Evolutionary conservation across 257 asterid species (phyloP).

Genomic region (Penstemon davidsonii): DNA sequence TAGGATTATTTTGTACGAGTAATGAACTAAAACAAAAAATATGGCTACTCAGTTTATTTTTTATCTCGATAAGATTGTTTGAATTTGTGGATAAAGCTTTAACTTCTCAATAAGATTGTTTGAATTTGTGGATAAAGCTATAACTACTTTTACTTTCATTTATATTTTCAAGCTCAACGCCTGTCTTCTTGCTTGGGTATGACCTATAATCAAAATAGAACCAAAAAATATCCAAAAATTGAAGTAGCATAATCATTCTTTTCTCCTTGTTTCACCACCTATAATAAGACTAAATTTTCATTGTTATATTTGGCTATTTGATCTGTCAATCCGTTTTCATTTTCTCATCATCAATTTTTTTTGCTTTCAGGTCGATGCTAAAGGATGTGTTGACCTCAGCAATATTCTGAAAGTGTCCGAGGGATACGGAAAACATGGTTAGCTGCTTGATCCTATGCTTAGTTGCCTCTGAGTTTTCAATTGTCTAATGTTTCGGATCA

Average conservation of each 20-base stretch:
- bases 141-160: no score
- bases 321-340: slow-evolving; percentile 1
- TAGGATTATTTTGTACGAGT: not conserved
- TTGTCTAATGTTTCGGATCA: not conserved
- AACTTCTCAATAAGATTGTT: no score
- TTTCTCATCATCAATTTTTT: slow-evolving; percentile 16
- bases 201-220: not conserved
- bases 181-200: not conserved
- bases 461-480: not conserved
- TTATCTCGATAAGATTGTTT: not conserved
- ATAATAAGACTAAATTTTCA: not conserved
- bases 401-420: slow-evolving; percentile 45
- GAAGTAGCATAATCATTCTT: slow-evolving; percentile 2
- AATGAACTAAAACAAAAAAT: not conserved
- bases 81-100: no score
- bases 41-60: not conserved
- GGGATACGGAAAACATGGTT: slow-evolving; percentile 63
- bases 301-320: not conserved
- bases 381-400: slow-evolving; percentile 51
- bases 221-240: not conserved
- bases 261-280: not conserved
- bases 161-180: not conserved
- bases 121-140: not conserved
- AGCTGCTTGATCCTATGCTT: slow-evolving; percentile 11
- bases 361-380: slow-evolving; percentile 46